Evolutionary conservation across 306 rosid species (phyloP), one percentile per base, ranked within the genome.

Genomic region (Carpinus fangiana): DNA sequence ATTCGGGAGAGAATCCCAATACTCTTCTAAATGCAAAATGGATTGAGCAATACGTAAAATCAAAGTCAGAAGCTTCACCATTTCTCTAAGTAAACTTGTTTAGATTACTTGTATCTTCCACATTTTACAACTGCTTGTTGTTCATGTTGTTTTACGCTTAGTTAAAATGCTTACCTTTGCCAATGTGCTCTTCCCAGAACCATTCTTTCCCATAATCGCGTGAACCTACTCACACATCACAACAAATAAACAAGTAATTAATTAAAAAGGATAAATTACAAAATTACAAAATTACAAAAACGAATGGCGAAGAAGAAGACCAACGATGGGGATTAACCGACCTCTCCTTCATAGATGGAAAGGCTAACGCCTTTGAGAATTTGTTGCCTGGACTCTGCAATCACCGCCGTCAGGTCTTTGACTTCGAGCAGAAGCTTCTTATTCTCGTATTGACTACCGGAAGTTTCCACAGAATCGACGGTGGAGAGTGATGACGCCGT

Each of bases 141-240:
- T 48, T 48, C 52, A 2, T 12, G 52, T 48, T 48, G 14, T 48
- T 48, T 48, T 48, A 48, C 52, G 3, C 52, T 12, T 10, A 11
- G 14, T 48, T 48, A 73, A 46, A 54, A 23, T 21, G 51, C 75
- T 3, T 45, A 90, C 98, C 96, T 94, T 94, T 14, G 98, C 93
- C 64, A 95, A 89, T 21, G 98, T 95, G 87, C 98, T 92, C 81
- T 95, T 95, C 48, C 98, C 98, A 4, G 98, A 95, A 83, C 98
- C 98, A 48, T 95, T 95, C 77, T 89, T 90, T 9, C 98, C 98
- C 98, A 95, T 95, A 83, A 95, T 85, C 10, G 98, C 98, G 76
- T 95, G 98, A 76, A 92, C 88, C 91, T 88, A 57, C 45, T 60
- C 54, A 66, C 20, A 64, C 67, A 61, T n/a, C 75, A 23, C 46